phyloP scores from a whole-genome alignment of 352 stramenopile species.

The Plasmopara halstedii region DNA sequence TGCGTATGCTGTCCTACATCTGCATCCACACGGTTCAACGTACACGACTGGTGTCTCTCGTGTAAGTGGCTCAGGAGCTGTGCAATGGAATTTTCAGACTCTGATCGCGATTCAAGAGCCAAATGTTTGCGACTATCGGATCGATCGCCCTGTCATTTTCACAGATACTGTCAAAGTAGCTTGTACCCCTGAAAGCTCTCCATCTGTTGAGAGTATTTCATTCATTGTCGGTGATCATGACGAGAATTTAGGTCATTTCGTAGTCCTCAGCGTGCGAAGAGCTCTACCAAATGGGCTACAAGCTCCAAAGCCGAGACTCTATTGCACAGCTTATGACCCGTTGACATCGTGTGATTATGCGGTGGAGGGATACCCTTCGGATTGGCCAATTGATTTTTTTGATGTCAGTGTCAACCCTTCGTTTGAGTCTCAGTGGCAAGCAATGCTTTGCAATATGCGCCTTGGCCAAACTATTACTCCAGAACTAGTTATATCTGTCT shows the following conservation, averaged over 20 bases:
- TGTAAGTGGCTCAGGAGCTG: constrained; percentile 37
- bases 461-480: constrained; percentile 58
- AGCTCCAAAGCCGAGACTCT: constrained; percentile 29
- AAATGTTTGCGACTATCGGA: constrained; percentile 30
- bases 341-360: constrained; percentile 72
- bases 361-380: constrained; percentile 46
- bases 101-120: constrained; percentile 47
- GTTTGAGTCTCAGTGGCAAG: constrained; percentile 47
- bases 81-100: constrained; percentile 56
- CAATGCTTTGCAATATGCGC: constrained; percentile 39
- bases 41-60: constrained; percentile 46
- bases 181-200: constrained; percentile 26
- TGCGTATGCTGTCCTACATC: constrained; percentile 50
- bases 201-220: constrained; percentile 30
- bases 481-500: constrained; percentile 59
- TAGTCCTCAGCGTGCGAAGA: constrained; percentile 62
- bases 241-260: constrained; percentile 38
- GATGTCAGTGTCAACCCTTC: constrained; percentile 30
- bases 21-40: constrained; percentile 57
- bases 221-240: constrained; percentile 31
- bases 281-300: constrained; percentile 25
- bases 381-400: constrained; percentile 72
- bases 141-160: constrained; percentile 67
- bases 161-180: constrained; percentile 67
- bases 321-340: constrained; percentile 81